Conservation (phyloP, 2,329 filamentous ascomycete species). For the Zasmidium cellare region DNA sequence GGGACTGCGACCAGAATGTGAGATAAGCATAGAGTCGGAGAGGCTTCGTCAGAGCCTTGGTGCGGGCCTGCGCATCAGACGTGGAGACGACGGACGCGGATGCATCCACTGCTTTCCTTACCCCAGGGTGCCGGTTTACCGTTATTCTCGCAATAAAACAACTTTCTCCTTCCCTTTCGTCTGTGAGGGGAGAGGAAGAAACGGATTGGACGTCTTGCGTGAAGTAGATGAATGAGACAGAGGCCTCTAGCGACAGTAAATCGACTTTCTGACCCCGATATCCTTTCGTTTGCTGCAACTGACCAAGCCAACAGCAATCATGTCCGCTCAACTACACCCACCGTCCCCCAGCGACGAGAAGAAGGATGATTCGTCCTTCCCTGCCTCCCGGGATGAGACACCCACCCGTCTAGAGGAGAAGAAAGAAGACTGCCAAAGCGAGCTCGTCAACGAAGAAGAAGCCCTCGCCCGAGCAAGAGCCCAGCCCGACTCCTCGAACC, state of each 20-base stretch:
- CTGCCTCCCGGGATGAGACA: background rate
- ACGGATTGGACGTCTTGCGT: background rate
- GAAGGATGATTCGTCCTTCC: background rate
- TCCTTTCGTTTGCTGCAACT: background rate
- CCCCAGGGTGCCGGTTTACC: background rate
- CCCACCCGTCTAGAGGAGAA: background rate
- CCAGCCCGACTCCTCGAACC: conserved; percentile 19
- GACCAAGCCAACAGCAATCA: background rate
- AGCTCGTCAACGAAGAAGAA: conserved; percentile 17
- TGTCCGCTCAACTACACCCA: background rate
- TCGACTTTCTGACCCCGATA: background rate
- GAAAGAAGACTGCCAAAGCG: background rate
- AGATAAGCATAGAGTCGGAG: background rate
- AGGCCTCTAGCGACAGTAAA: background rate
- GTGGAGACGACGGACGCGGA: background rate
- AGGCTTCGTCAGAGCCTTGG: background rate
- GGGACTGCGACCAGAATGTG: background rate
- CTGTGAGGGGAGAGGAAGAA: background rate
- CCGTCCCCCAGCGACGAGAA: background rate
- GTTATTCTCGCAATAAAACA: background rate
- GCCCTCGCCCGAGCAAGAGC: conserved; percentile 16
- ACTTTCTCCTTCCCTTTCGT: background rate
- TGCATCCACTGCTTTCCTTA: background rate
- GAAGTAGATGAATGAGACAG: background rate
- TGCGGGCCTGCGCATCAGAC: background rate